phyloP scores from a whole-genome alignment of 768 basidiomycete species.

The Tulasnella sp. region DNA sequence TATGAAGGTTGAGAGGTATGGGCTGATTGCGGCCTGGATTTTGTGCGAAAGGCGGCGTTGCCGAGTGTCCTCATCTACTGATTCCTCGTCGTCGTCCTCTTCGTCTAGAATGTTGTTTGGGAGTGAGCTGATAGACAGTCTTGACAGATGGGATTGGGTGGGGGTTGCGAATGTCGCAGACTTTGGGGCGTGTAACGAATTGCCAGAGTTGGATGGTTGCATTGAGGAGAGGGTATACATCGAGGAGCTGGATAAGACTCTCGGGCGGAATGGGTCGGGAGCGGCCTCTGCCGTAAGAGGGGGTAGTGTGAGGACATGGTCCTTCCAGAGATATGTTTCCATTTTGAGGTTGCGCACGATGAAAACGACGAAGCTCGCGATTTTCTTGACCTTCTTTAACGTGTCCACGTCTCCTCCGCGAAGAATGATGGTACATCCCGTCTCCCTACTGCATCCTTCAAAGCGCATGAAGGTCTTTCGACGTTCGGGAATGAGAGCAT shows the following conservation, averaged over 20 bases:
- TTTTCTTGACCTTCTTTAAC: conserved; percentile 81
- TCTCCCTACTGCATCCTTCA: conserved; percentile 88
- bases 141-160: background rate
- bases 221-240: conserved; percentile 23
- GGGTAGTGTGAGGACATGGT: conserved; percentile 73
- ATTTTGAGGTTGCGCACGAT: conserved; percentile 90
- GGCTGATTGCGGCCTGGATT: conserved; percentile 76
- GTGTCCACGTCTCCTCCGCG: conserved; percentile 82
- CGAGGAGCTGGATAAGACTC: conserved; percentile 30
- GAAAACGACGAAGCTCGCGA: conserved; percentile 87
- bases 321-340: conserved; percentile 92
- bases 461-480: conserved; percentile 98
- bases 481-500: conserved; percentile 86
- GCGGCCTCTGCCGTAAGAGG: conserved; percentile 62
- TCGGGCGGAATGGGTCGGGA: conserved; percentile 42
- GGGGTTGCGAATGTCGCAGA: background rate
- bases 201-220: background rate
- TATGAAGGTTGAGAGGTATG: conserved; percentile 81
- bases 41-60: conserved; percentile 65
- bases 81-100: conserved; percentile 38
- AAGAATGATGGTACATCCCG: conserved; percentile 91
- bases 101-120: background rate
- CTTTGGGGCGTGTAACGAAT: background rate
- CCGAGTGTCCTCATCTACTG: conserved; percentile 70
- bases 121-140: background rate